A percentile compares a stretch with the other conserved stretches of the same genome.
phyloP scores from a whole-genome alignment of 495 filamentous ascomycete genomes.

The Thermochaetoides thermophila region DNA sequence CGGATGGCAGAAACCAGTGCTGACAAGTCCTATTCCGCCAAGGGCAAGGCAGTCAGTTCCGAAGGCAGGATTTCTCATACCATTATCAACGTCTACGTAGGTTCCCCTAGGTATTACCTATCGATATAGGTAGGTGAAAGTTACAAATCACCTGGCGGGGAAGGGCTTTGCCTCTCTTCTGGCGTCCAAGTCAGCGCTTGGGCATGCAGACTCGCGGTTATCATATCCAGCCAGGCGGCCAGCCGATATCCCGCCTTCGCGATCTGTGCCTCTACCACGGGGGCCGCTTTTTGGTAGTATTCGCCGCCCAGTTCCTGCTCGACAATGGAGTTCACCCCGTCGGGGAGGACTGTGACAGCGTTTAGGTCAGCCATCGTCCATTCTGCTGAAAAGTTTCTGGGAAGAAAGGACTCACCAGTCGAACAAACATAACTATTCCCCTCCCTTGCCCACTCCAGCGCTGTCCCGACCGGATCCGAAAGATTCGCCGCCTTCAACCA shows the following conservation, averaged over 20 bases:
- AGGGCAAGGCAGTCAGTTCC: too few species aligned
- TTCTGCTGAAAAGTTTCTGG: background rate
- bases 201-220: conserved; percentile 20
- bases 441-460: conserved; percentile 47
- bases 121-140: too few species aligned
- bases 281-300: conserved; percentile 49
- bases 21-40: too few species aligned
- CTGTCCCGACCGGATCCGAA: conserved; percentile 30
- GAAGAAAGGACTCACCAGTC: conserved; percentile 18
- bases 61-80: too few species aligned
- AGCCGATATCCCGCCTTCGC: conserved; percentile 61
- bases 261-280: conserved; percentile 56
- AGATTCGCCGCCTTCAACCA: conserved; percentile 41
- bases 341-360: conserved; percentile 36
- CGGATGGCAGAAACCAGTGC: too few species aligned
- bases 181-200: too few species aligned
- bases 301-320: conserved; percentile 43
- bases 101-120: too few species aligned
- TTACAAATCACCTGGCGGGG: too few species aligned
- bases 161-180: too few species aligned
- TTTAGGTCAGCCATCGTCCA: conserved; percentile 1
- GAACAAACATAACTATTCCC: conserved; percentile 47
- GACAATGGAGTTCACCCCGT: conserved; percentile 35
- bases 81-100: too few species aligned
- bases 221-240: conserved; percentile 44